Base-by-base conservation (phyloP, 129 eudicot genomes). In the Solidago caesia region DNA sequence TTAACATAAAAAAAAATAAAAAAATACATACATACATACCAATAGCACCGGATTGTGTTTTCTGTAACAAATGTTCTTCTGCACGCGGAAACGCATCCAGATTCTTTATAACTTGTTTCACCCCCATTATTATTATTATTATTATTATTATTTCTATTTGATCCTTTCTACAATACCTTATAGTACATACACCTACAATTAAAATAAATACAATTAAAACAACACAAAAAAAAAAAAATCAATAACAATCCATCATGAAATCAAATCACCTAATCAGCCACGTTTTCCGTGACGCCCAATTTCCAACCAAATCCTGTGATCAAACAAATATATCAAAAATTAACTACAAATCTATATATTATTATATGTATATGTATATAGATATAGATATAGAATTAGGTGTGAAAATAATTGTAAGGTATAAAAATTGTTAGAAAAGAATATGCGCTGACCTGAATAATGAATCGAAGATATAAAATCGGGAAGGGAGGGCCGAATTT, bases 71-170 rank as follows among this genome's bases (percentile, higher is more conserved):
- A 75, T 94, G 99, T 47, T 94, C 99, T 61, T 94, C 99, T 1
- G 99, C 91, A 44, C 96, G 97, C 45, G 99, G 97, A 81, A 94
- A 94, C 11, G 99, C 99, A 77, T 94, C 99, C 61, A 94, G 71
- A 64, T 77, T 91, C 77, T 80, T 91, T 21, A 94, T 46, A 13
- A 89, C 90, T 85, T 94, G 97, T 82, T 79, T 91, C 69, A 94
- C 83, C 60, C 96, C 97, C 97, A 92, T 92, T 16, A 27, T 67
- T 8, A 27, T 12, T 5, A 52, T 2, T 61, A 27, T 62, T 11
- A 29, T 5, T 60, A 27, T 60, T 21, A 47, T 5, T 1, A 43
- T 73, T 56, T 57, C 16, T 13, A 49, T 33, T 33, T 33, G 39
- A 33, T 33, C 39, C 39, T 76, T 48, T 8, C 26, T 48, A 46